phyloP scores from a whole-genome alignment of 75 land plant genomes.

The Larix kaempferi region DNA sequence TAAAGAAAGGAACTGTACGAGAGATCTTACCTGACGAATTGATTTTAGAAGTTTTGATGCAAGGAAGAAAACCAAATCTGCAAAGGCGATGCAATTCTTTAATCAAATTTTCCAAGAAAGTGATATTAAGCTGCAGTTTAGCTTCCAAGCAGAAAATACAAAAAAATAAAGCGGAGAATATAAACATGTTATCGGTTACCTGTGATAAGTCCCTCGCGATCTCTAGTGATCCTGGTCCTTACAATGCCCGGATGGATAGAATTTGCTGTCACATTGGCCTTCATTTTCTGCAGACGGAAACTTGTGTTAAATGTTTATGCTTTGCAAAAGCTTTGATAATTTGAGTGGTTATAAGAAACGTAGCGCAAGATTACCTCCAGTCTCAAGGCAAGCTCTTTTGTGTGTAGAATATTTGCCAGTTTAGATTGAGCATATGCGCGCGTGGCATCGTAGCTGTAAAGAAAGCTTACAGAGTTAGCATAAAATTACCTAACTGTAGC shows the following conservation, averaged over 20 bases:
- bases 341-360: neutral
- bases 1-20: too few species aligned
- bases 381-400: slow-evolving; percentile 59
- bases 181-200: slow-evolving; percentile 17
- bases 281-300: slow-evolving; percentile 44
- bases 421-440: slow-evolving; percentile 81
- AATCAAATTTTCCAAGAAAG: neutral
- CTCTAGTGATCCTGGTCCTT: slow-evolving; percentile 71
- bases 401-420: slow-evolving; percentile 77
- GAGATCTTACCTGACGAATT: slow-evolving; percentile 38
- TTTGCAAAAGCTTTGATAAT: neutral
- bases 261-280: slow-evolving; percentile 64
- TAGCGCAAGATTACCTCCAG: slow-evolving; percentile 46
- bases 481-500: too few species aligned
- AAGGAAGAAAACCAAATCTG: slow-evolving; percentile 63
- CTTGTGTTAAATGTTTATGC: too few species aligned
- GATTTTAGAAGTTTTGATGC: slow-evolving; percentile 64
- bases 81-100: neutral
- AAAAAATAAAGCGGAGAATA: neutral
- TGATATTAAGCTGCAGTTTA: neutral
- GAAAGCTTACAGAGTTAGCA: neutral
- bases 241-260: slow-evolving; percentile 90
- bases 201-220: slow-evolving; percentile 58
- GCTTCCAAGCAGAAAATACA: slow-evolving; percentile 4
- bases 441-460: slow-evolving; percentile 56